Conservation (phyloP, 164 flowering plant species). For the Litsea cubeba region DNA sequence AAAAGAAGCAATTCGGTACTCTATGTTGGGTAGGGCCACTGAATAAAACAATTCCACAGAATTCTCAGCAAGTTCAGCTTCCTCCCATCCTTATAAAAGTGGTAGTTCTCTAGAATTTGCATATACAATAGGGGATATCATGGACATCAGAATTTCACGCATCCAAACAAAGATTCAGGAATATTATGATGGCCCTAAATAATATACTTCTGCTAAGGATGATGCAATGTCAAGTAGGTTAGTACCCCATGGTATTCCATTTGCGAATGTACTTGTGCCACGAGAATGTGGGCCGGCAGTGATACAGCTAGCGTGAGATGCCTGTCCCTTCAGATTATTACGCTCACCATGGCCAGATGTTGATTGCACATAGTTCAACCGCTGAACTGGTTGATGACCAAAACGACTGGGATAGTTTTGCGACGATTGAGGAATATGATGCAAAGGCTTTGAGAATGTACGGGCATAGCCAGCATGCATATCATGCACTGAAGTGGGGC, state of each 20-base stretch:
- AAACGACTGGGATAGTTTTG: conserved; percentile 76
- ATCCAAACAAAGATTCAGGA: too few relatives aligned
- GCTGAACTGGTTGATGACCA: conserved; percentile 60
- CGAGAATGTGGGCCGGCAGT: conserved; percentile 56
- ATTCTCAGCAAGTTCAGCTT: too few relatives aligned
- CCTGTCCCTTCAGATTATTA: conserved; percentile 45
- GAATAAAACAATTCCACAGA: too few relatives aligned
- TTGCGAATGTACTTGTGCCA: conserved; percentile 39
- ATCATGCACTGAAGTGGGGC: conserved; percentile 51
- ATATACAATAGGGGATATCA: too few relatives aligned
- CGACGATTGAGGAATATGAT: conserved; percentile 40
- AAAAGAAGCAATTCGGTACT: too few relatives aligned
- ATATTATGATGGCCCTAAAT: too few relatives aligned
- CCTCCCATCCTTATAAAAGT: too few relatives aligned
- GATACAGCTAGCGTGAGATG: conserved; percentile 40
- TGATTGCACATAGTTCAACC: conserved; percentile 44
- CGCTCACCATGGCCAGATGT: conserved; percentile 44
- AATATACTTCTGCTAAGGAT: neutral
- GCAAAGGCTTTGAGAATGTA: conserved; percentile 36
- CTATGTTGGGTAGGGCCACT: too few relatives aligned
- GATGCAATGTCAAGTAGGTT: conserved; percentile 3
- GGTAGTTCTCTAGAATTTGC: too few relatives aligned
- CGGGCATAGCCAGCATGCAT: conserved; percentile 37
- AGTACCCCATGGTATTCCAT: conserved; percentile 71
- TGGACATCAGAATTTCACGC: too few relatives aligned